A percentile compares a stretch with the other conserved stretches of the same genome.
These are phyloP conservation scores for Malania oleifera DNA, from an alignment of 164 flowering plant genomes.

Conservation along the genomic window DNA sequence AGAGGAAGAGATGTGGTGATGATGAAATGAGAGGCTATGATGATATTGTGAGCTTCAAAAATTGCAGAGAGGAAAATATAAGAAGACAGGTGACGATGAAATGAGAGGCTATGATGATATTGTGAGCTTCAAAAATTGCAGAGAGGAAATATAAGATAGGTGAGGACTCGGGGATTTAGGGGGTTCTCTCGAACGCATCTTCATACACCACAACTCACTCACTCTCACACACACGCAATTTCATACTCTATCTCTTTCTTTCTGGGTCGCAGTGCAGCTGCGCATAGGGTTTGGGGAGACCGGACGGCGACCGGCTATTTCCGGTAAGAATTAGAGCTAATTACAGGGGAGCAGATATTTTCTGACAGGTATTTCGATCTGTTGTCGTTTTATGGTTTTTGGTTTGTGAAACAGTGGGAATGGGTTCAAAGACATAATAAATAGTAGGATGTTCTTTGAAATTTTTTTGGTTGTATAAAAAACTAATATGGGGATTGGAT, in stretches of 20 bases:
- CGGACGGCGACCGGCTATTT: constrained; percentile 32
- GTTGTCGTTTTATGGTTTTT: constrained; percentile 11
- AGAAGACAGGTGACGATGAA: constrained; percentile 12
- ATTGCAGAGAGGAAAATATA: constrained; percentile 18
- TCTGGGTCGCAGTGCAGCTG: background rate
- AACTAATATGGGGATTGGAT: no score
- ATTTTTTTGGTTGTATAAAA: no score
- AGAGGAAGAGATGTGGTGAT: constrained; percentile 18
- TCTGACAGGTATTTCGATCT: constrained; percentile 18
- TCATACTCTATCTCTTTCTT: background rate
- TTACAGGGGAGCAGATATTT: constrained; percentile 16
- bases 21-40: constrained; percentile 18
- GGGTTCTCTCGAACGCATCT: constrained; percentile 11
- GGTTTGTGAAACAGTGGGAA: background rate
- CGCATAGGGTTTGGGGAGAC: constrained; percentile 29
- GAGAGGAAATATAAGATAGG: no score
- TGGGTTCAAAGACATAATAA: no score
- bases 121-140: constrained; percentile 16
- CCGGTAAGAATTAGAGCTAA: constrained; percentile 24
- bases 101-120: constrained; percentile 18
- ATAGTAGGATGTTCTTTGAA: no score
- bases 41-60: constrained; percentile 13
- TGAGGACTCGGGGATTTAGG: constrained; percentile 4
- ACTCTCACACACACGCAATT: constrained; percentile 3
- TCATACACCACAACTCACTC: constrained; percentile 5